Conservation (phyloP, 441 rosid genomes). For the Gossypium aridum region DNA sequence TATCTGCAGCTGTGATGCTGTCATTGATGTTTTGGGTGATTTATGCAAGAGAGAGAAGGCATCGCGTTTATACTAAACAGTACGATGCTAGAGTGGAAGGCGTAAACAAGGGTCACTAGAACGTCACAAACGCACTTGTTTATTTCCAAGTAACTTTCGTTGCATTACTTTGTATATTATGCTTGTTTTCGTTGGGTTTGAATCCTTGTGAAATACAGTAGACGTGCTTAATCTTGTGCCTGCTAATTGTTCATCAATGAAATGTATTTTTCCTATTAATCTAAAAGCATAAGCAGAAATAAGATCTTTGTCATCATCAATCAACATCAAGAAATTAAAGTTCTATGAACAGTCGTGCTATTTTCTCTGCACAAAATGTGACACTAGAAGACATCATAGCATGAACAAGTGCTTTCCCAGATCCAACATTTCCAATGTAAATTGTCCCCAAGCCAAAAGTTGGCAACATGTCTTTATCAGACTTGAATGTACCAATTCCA, state of each 20-base stretch:
- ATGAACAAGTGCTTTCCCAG: neutral
- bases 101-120: conserved; percentile 28
- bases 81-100: conserved; percentile 22
- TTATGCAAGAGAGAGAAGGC: conserved; percentile 79
- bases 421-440: neutral
- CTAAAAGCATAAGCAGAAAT: neutral
- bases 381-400: neutral
- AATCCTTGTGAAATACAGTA: neutral
- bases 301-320: neutral
- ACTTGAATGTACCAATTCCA: neutral
- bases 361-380: no score
- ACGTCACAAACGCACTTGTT: neutral
- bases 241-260: neutral
- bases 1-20: conserved; percentile 80
- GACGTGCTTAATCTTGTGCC: neutral
- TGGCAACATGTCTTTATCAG: conserved; percentile 2
- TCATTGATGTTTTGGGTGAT: conserved; percentile 94
- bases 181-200: neutral
- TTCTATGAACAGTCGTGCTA: no score
- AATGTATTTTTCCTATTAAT: neutral
- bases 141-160: neutral
- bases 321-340: no score
- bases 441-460: neutral
- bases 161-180: neutral
- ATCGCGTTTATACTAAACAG: conserved; percentile 68